Evolutionary conservation across 805 yeast genomes (phyloP), one percentile per base, ranked within the genome.

Genomic region (Metschnikowia amazonensis): DNA sequence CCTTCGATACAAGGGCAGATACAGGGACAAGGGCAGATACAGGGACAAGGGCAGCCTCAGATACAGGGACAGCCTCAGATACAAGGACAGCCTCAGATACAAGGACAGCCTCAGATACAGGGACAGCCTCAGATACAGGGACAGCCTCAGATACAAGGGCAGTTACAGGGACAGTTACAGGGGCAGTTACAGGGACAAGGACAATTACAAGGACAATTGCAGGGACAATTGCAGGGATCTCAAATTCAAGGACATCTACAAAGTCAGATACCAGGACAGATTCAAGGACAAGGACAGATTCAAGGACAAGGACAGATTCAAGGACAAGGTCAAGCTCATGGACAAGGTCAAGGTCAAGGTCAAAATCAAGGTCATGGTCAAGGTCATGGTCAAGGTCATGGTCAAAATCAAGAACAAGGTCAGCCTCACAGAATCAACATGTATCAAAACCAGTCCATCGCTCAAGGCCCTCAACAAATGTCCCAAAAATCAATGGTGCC

Each of bases 241-340:
- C 23, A 45, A 32, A 9, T 43, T 29, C 21, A 56, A 42, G 39
- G 49, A 36, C 28, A 24, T 23, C 11, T 41, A 16, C 34, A 44
- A 36, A 13, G 43, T 9, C 34, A 31, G 20, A 14, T 31, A 16
- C 17, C 8, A 16, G 34, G 34, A 9, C 34, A 31, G n/a, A 14
- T 31, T 9, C 34, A 31, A 9, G 34, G 21, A 8, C 34, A 31
- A 10, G 13, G 10, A 17, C 34, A 31, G 4, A 20, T 7, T 5
- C 35, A 32, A 11, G 13, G 3, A n/a, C 36, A 16, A 31, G 35
- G 23, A 2, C 35, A 18, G 11, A 10, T 4, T 11, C n/a, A n/a
- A n/a, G n/a, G 23, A 2, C 35, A 18, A 8, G 14, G 10, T 11
- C 36, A 18, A 11, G 24, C 10, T 10, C 36, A 33, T n/a, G n/a